phyloP scores from a whole-genome alignment of 2,329 filamentous ascomycete genomes.

The Talaromyces piceae region DNA sequence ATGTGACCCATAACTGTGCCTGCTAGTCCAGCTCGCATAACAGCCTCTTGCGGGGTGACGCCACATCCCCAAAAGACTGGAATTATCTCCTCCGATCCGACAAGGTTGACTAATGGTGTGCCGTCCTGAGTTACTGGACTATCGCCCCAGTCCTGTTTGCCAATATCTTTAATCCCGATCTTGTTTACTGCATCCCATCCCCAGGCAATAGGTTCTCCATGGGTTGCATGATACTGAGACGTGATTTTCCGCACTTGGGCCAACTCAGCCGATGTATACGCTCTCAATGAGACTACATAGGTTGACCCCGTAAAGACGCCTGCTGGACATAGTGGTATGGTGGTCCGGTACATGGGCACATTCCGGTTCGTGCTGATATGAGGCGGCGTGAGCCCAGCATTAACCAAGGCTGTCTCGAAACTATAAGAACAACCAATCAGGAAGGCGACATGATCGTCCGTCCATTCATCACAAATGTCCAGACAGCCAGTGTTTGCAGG shows the following conservation, averaged over 20 bases:
- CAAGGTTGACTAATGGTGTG: slow-evolving; percentile 6
- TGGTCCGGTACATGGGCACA: slow-evolving; percentile 57
- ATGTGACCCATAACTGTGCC: slow-evolving; percentile 56
- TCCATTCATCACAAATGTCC: slow-evolving; percentile 49
- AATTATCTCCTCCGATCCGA: slow-evolving; percentile 29
- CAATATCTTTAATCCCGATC: slow-evolving; percentile 50
- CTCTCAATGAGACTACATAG: slow-evolving; percentile 58
- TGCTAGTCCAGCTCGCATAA: slow-evolving; percentile 48
- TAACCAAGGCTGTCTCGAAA: slow-evolving; percentile 52
- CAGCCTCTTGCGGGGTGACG: slow-evolving; percentile 59
- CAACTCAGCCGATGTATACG: slow-evolving; percentile 46
- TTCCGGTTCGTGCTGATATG: slow-evolving; percentile 45
- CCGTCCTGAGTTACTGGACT: slow-evolving; percentile 18
- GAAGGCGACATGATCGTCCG: slow-evolving; percentile 52
- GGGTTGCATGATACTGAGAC: slow-evolving; percentile 47
- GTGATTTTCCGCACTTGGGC: slow-evolving; percentile 50
- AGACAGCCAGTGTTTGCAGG: slow-evolving; percentile 28
- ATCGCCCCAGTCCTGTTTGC: slow-evolving; percentile 52
- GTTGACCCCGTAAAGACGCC: slow-evolving; percentile 50
- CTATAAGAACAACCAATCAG: slow-evolving; percentile 58
- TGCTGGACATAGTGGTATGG: slow-evolving; percentile 48
- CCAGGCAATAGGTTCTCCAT: slow-evolving; percentile 60
- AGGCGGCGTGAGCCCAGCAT: slow-evolving; percentile 44
- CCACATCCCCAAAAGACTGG: slow-evolving; percentile 46
- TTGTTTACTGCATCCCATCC: slow-evolving; percentile 50